Conservation (phyloP, 129 eudicot species). For the Dittrichia graveolens region DNA sequence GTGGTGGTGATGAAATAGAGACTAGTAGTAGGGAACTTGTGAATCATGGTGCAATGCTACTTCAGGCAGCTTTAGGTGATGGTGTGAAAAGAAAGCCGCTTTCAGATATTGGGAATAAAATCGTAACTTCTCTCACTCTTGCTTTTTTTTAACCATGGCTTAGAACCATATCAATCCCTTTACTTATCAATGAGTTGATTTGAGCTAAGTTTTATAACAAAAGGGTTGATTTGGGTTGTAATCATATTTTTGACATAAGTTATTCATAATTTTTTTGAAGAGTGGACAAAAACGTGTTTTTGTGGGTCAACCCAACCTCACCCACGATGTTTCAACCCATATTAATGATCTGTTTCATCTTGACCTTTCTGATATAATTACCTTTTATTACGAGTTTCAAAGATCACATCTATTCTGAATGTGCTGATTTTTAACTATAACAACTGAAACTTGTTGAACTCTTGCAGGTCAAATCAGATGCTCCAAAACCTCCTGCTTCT, state of each 20-base stretch:
- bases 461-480: conserved; percentile 60
- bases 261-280: too few species aligned
- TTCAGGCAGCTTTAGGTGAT: conserved; percentile 58
- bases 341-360: too few species aligned
- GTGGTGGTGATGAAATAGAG: conserved; percentile 36
- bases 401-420: too few species aligned
- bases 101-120: conserved; percentile 81
- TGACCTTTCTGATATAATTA: too few species aligned
- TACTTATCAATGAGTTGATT: not conserved
- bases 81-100: conserved; percentile 65
- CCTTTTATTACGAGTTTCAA: too few species aligned
- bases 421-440: not conserved
- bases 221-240: not conserved
- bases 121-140: conserved; percentile 41
- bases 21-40: conserved; percentile 50
- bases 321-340: too few species aligned
- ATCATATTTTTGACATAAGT: too few species aligned
- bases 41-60: conserved; percentile 75
- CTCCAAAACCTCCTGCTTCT: conserved; percentile 46
- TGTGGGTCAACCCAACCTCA: too few species aligned
- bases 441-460: conserved; percentile 14
- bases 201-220: not conserved
- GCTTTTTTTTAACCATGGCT: not conserved
- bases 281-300: too few species aligned
- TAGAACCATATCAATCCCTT: too few species aligned